Evolutionary conservation across 2,329 filamentous ascomycete genomes (phyloP).

Genomic region (Thelonectria rubi): DNA sequence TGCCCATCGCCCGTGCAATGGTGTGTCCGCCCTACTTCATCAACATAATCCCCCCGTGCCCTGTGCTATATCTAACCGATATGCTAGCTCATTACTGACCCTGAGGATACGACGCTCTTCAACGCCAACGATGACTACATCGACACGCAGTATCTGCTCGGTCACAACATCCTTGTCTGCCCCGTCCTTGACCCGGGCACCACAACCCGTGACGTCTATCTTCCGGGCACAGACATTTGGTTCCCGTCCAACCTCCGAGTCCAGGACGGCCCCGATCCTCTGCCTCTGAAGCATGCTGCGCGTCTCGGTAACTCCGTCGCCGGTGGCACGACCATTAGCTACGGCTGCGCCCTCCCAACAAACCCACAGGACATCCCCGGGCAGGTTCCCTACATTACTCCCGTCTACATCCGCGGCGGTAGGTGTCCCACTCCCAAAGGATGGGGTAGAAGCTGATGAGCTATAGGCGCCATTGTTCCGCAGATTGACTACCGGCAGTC

Average conservation of each 20-base stretch:
- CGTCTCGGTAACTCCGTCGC: background rate
- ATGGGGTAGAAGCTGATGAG: background rate
- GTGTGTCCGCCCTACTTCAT: background rate
- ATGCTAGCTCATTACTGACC: conserved; percentile 11
- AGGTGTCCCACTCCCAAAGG: background rate
- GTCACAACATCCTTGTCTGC: conserved; percentile 11
- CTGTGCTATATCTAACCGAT: background rate
- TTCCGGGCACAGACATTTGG: conserved; percentile 6
- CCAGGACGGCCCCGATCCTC: background rate
- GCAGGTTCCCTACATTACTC: conserved; percentile 12
- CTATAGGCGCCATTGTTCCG: conserved; percentile 8
- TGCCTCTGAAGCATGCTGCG: background rate
- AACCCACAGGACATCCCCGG: background rate
- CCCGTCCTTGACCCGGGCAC: conserved; percentile 1
- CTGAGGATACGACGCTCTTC: conserved; percentile 5
- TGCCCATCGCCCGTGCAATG: conserved; percentile 15
- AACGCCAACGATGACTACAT: conserved; percentile 11
- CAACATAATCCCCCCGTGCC: background rate
- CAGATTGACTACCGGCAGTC: conserved; percentile 10
- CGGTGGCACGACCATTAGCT: conserved; percentile 8
- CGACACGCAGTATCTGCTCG: conserved; percentile 13
- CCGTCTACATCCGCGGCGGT: conserved; percentile 16
- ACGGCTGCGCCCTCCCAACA: conserved; percentile 1
- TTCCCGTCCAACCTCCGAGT: conserved; percentile 7
- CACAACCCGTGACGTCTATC: background rate